Base-by-base conservation (phyloP, 306 rosid species). In the Trifolium dubium region DNA sequence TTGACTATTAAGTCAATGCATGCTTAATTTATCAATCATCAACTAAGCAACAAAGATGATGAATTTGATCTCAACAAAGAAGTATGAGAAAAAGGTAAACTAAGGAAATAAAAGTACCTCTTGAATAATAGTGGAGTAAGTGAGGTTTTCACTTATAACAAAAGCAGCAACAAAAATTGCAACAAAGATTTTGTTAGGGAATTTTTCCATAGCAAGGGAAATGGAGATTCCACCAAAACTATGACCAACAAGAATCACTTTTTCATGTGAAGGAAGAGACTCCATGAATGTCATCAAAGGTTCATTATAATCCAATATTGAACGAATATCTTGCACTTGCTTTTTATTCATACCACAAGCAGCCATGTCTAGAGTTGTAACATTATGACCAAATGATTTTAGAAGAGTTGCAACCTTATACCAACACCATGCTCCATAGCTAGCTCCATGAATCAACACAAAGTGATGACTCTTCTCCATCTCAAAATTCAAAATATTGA, bases 391-490 rank as follows among this genome's bases (percentile, higher is more conserved):
- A 2, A 23, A 34, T 1, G 74, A 29, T 53, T 65, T 77, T 61
- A 87, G 71, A 12, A 80, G 62, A 39, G 77, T 30, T 9, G 68
- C 63, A 4, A 87, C 80, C 73, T 83, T 87, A 71, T 78, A 85
- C 89, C 89, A 87, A 11, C 87, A 78, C 92, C 92, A 87, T n/a
- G 89, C 84, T 18, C 87, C 92, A 41, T 83, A 84, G 67, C 89
- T 39, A 14, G 12, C 39, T 1, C 92, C 92, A 66, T 87, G 92
- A 63, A 85, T 70, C 30, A 87, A 28, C 59, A 87, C 88, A 7
- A 82, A 85, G 79, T 87, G 23, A 23, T 23, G 23, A 23, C 23
- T 23, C 23, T 23, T 23, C 23, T 23, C 23, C 23, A 23, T 23
- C 23, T 23, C 23, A 23, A 23, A 23, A 23, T 23, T 23, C 23